These are phyloP conservation scores for Zymoseptoria tritici DNA, from an alignment of 2,329 filamentous ascomycete genomes.

Conservation along the genomic window DNA sequence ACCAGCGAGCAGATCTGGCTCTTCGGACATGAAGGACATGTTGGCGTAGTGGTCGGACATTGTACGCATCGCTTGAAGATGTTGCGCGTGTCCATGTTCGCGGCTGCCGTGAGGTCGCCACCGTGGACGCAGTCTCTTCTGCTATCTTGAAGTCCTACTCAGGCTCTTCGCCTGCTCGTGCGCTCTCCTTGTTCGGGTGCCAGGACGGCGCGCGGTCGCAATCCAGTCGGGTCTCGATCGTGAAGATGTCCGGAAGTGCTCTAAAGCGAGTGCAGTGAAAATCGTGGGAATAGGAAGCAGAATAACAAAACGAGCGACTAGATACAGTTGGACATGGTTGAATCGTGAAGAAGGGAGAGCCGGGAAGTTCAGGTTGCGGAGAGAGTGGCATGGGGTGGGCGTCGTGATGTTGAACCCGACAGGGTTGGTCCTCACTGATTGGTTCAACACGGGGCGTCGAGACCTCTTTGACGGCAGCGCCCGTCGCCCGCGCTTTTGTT, in stretches of 20 bases:
- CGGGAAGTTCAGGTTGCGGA: background rate
- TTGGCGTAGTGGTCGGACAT: slow-evolving; percentile 47
- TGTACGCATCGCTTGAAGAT: slow-evolving; percentile 54
- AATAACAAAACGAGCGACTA: background rate
- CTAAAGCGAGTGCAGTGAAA: background rate
- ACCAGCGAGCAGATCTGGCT: slow-evolving; percentile 54
- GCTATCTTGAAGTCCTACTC: background rate
- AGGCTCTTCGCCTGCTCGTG: background rate
- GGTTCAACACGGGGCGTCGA: background rate
- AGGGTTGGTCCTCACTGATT: background rate
- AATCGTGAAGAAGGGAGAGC: background rate
- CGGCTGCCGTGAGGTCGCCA: background rate
- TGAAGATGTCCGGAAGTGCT: background rate
- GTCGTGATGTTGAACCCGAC: background rate
- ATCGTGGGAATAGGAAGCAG: background rate
- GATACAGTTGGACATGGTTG: background rate
- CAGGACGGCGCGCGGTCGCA: background rate
- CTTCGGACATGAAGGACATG: slow-evolving; percentile 52
- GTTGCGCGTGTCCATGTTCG: slow-evolving; percentile 22
- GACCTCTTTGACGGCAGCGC: background rate
- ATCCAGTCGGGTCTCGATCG: background rate
- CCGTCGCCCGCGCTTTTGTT: background rate
- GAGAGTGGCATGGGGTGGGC: background rate
- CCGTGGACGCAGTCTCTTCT: background rate
- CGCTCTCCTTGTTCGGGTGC: background rate